These are phyloP conservation scores for Hymenoscyphus salicellus DNA, from an alignment of 2,329 filamentous ascomycete species.

Conservation along the genomic window DNA sequence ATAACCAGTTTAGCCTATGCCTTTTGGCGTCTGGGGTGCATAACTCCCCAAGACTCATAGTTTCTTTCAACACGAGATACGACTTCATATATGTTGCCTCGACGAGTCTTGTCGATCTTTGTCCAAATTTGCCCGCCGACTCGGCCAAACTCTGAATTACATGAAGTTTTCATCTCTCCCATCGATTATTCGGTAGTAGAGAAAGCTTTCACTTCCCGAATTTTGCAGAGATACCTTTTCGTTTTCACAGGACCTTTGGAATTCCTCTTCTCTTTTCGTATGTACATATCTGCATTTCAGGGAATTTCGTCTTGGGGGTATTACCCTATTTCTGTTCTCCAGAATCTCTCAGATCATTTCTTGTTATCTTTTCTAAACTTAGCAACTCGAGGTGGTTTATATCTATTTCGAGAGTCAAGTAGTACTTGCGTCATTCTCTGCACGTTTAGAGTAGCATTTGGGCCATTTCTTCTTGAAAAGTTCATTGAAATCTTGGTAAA, in stretches of 20 bases:
- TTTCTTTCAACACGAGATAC: background rate
- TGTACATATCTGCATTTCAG: background rate
- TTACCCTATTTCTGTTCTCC: background rate
- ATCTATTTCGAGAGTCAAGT: background rate
- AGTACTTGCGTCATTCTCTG: background rate
- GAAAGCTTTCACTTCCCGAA: background rate
- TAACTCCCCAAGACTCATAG: background rate
- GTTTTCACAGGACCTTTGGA: background rate
- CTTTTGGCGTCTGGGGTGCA: conserved; percentile 2
- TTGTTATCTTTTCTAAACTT: background rate
- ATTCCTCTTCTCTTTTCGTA: background rate
- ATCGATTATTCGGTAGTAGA: background rate
- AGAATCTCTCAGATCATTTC: background rate
- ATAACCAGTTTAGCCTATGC: conserved; percentile 2
- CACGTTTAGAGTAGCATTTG: background rate
- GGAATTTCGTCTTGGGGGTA: background rate
- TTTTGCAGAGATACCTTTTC: background rate
- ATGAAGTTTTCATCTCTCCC: background rate
- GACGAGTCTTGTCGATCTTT: background rate
- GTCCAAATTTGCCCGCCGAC: background rate
- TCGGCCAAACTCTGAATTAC: background rate
- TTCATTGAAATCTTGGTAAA: background rate
- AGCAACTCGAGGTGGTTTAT: background rate
- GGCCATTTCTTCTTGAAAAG: background rate
- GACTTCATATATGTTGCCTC: background rate